These are phyloP conservation scores for Plasmodium fragile DNA, from an alignment of 169 alveolate genomes.

Conservation along the genomic window DNA sequence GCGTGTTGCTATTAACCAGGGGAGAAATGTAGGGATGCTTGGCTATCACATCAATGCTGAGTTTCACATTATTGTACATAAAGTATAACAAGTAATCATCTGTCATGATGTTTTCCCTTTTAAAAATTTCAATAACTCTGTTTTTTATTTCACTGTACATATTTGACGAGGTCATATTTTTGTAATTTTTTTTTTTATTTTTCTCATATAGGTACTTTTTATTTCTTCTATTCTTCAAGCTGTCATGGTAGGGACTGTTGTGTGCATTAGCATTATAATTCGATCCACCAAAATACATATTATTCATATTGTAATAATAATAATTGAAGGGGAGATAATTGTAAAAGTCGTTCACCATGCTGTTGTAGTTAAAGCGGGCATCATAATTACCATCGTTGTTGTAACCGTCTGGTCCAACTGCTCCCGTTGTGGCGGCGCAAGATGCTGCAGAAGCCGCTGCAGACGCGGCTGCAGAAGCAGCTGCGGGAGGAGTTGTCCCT, in stretches of 20 bases:
- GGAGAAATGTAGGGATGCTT: constrained; percentile 70
- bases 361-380: constrained; percentile 40
- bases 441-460: background rate
- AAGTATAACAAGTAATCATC: constrained; percentile 72
- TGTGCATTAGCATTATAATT: background rate
- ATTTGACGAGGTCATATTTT: constrained; percentile 39
- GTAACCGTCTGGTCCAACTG: background rate
- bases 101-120: constrained; percentile 74
- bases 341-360: constrained; percentile 40
- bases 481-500: background rate
- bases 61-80: constrained; percentile 61
- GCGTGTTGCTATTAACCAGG: constrained; percentile 13
- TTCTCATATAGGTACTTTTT: constrained; percentile 52
- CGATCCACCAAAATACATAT: constrained; percentile 6
- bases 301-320: constrained; percentile 66
- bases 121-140: constrained; percentile 61
- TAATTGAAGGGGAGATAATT: constrained; percentile 63
- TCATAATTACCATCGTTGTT: constrained; percentile 21
- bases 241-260: background rate
- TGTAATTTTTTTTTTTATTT: constrained; percentile 50
- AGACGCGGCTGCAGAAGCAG: background rate
- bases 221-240: constrained; percentile 32
- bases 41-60: constrained; percentile 50
- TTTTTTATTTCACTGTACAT: constrained; percentile 61
- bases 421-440: background rate